These are phyloP conservation scores for Myotisia sp. DNA, from an alignment of 2,329 filamentous ascomycete species.

Conservation along the genomic window DNA sequence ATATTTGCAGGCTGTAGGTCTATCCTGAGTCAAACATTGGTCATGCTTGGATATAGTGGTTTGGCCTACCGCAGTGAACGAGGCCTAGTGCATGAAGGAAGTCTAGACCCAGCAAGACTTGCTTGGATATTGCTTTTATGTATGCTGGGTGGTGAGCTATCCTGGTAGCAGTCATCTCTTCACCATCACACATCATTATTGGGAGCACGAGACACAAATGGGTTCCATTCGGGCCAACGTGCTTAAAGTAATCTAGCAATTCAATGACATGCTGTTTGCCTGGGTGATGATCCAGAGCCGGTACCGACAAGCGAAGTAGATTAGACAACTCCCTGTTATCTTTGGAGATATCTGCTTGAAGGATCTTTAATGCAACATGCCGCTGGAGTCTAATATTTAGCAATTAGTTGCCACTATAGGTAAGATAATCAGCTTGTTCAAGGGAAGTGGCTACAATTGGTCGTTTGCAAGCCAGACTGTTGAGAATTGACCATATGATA, in stretches of 20 bases:
- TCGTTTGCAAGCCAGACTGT: conserved; percentile 13
- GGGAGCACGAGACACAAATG: conserved; percentile 5
- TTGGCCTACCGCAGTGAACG: conserved; percentile 10
- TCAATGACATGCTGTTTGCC: conserved; percentile 1
- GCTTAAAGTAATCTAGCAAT: not conserved
- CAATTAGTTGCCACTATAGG: no score
- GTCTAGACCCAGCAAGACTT: conserved; percentile 10
- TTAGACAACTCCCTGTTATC: no score
- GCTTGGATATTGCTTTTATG: conserved; percentile 9
- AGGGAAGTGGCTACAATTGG: no score
- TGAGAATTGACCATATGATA: conserved; percentile 10
- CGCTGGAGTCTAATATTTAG: no score
- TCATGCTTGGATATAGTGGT: not conserved
- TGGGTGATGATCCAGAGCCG: not conserved
- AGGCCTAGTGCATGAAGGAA: conserved; percentile 11
- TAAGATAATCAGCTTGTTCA: no score
- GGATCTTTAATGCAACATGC: no score
- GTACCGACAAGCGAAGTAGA: no score
- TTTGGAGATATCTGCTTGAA: no score
- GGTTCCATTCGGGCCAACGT: conserved; percentile 1
- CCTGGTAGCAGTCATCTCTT: conserved; percentile 3
- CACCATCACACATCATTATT: conserved; percentile 2
- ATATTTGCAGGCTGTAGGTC: no score
- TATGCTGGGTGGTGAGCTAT: conserved; percentile 10
- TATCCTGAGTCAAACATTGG: no score